Base-by-base conservation (phyloP, 1,284 basidiomycete genomes). In the Cerioporus squamosus region DNA sequence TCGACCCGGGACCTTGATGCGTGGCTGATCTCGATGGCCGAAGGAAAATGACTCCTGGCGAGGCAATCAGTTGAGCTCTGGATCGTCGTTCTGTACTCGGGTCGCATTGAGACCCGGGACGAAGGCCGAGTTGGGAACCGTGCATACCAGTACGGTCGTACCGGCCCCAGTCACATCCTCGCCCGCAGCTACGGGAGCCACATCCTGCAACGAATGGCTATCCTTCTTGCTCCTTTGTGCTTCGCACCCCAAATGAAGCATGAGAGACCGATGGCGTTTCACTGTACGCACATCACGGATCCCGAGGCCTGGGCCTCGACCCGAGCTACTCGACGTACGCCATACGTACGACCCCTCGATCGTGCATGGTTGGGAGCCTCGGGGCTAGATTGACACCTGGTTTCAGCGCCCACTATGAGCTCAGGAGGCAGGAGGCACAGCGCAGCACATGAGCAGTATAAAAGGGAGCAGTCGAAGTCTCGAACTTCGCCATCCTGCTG, bases 271-370 rank as follows among this genome's bases (percentile, higher is more conserved):
- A 36, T 44, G 38, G 46, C 56, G 29, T 38, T 38, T 26, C 24
- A 46, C 51, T 48, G 22, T 53, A 53, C 33, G 40, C 46, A 39
- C 57, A 58, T 50, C 57, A 58, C 39, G 49, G 40, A 58, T 20
- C 20, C 17, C 38, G 5, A 15, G 47, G 51, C 43, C 57, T 49
- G 23, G 51, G 47, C 42, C 51, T 46, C 57, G 51, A 39, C 51
- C 44, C 50, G 40, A 46, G 43, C 31, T 18, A 15, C 38, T 44
- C 39, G 44, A 51, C 20, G 46, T 45, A 45, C 51, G 51, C 33
- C 33, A 36, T 58, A 58, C 57, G 51, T 53, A 52, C 42, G 51
- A 44, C 45, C 51, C 51, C 57, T 48, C 57, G 57, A 58, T 58
- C 57, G 57, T 46, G 45, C 42, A 42, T 46, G 39, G 31, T 24